phyloP scores from a whole-genome alignment of 345 rosid genomes.

The Tarenaya hassleriana region DNA sequence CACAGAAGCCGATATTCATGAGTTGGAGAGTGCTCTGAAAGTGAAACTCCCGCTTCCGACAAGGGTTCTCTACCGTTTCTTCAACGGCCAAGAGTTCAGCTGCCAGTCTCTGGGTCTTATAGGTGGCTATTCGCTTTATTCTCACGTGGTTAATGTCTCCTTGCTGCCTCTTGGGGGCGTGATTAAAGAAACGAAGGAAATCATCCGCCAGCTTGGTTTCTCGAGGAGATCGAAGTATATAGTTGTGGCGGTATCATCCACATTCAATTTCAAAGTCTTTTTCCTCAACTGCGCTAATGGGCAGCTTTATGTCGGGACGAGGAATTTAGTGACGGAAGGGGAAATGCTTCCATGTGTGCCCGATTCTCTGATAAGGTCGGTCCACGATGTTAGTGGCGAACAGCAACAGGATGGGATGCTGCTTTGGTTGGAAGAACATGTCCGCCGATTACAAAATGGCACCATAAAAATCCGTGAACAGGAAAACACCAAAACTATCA shows the following conservation, averaged over 20 bases:
- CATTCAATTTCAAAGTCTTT: slow-evolving; percentile 40
- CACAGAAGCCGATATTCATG: slow-evolving; percentile 54
- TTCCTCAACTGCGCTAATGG: slow-evolving; percentile 73
- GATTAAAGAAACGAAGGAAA: slow-evolving; percentile 36
- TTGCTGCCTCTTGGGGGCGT: slow-evolving; percentile 50
- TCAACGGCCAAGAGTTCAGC: slow-evolving; percentile 58
- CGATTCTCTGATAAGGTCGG: slow-evolving; percentile 40
- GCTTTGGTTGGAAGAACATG: slow-evolving; percentile 94
- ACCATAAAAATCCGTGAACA: slow-evolving; percentile 40
- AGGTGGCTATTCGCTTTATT: slow-evolving; percentile 62
- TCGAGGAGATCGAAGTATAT: slow-evolving; percentile 29
- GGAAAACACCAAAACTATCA: slow-evolving; percentile 37
- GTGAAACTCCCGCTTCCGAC: slow-evolving; percentile 75
- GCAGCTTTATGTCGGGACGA: slow-evolving; percentile 61
- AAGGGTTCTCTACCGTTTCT: slow-evolving; percentile 71
- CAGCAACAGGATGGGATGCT: slow-evolving; percentile 72
- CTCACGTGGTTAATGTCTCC: slow-evolving; percentile 56
- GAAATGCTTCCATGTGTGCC: slow-evolving; percentile 90
- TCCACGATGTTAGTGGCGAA: slow-evolving; percentile 36
- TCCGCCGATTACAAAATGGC: slow-evolving; percentile 50
- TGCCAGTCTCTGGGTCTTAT: slow-evolving; percentile 48
- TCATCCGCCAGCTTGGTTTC: slow-evolving; percentile 24
- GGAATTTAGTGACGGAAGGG: slow-evolving; percentile 29
- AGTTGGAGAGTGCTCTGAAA: slow-evolving; percentile 40
- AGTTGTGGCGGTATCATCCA: slow-evolving; percentile 52